These are phyloP conservation scores for Przewalskia tangutica DNA, from an alignment of 257 asterid genomes.

Conservation along the genomic window DNA sequence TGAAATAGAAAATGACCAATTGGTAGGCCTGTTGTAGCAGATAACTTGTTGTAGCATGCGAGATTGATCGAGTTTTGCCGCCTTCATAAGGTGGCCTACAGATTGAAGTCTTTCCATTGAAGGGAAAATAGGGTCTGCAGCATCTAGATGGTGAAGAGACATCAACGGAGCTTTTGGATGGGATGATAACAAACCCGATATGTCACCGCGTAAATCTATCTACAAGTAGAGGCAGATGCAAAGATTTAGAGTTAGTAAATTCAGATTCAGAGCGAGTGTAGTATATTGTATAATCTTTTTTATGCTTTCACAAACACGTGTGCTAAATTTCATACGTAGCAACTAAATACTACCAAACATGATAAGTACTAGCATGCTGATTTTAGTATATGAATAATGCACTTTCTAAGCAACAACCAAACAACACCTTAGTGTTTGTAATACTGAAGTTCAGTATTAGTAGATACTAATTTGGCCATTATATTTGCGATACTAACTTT, in stretches of 20 bases:
- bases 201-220: slow-evolving; percentile 61
- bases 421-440: no score
- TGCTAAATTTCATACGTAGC: no score
- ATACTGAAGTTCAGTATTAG: not conserved
- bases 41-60: slow-evolving; percentile 67
- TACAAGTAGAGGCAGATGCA: not conserved
- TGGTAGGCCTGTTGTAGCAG: slow-evolving; percentile 36
- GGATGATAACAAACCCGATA: slow-evolving; percentile 58
- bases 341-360: no score
- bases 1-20: slow-evolving; percentile 62
- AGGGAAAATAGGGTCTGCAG: slow-evolving; percentile 56
- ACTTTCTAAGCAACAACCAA: no score
- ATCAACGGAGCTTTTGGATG: slow-evolving; percentile 53
- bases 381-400: no score
- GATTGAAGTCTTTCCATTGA: slow-evolving; percentile 33
- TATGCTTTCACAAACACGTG: no score
- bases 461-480: not conserved
- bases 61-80: slow-evolving; percentile 53
- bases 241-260: not conserved
- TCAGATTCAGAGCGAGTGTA: not conserved
- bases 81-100: slow-evolving; percentile 57
- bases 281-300: not conserved
- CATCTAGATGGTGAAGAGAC: slow-evolving; percentile 72
- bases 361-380: no score
- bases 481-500: not conserved